These are phyloP conservation scores for Leucogyrophana mollusca DNA, from an alignment of 768 basidiomycete species.

Conservation along the genomic window DNA sequence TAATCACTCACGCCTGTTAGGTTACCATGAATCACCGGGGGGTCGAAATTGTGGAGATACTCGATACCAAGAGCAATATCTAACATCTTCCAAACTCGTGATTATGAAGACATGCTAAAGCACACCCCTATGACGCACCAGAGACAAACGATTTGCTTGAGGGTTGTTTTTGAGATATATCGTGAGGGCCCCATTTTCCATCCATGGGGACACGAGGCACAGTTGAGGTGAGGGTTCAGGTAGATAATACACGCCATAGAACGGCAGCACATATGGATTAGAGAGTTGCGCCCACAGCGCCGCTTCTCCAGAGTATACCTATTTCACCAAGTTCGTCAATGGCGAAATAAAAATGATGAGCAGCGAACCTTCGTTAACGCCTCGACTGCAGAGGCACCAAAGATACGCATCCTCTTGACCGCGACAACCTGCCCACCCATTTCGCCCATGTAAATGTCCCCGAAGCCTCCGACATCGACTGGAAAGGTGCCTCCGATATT, in stretches of 20 bases:
- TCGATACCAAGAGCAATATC: constrained; percentile 19
- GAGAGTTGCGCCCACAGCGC: constrained; percentile 31
- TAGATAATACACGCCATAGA: constrained; percentile 24
- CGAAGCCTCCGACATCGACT: constrained; percentile 26
- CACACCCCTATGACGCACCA: constrained; percentile 24
- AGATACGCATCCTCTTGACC: constrained; percentile 27
- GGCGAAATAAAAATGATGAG: not conserved
- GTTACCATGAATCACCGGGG: constrained; percentile 54
- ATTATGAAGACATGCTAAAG: not conserved
- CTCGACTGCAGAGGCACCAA: constrained; percentile 15
- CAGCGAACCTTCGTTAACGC: constrained; percentile 24
- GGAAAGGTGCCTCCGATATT: constrained; percentile 11
- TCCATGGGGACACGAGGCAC: constrained; percentile 24
- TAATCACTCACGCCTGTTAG: constrained; percentile 32
- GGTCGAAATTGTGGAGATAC: constrained; percentile 23
- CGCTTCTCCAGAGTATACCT: constrained; percentile 30
- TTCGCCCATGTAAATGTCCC: constrained; percentile 29
- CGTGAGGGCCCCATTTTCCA: constrained; percentile 27
- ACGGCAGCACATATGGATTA: constrained; percentile 26
- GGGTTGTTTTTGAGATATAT: constrained; percentile 28
- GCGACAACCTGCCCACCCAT: constrained; percentile 27
- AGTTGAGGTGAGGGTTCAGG: constrained; percentile 9
- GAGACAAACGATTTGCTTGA: constrained; percentile 22
- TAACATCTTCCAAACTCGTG: constrained; percentile 3
- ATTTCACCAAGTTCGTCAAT: constrained; percentile 1